phyloP scores from a whole-genome alignment of 148 eudicot species.

The Fagopyrum esculentum region DNA sequence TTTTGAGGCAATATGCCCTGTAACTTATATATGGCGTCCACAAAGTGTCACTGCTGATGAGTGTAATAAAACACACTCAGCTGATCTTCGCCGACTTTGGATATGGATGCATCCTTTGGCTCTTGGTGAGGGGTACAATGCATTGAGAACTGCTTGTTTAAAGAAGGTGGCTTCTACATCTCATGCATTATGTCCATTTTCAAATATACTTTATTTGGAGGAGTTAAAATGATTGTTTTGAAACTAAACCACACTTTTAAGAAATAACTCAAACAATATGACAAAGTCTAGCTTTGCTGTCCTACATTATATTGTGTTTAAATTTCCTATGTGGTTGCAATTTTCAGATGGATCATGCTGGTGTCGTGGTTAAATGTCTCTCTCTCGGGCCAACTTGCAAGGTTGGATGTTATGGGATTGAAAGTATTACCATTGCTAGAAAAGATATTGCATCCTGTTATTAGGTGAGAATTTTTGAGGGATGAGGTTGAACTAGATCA shows the following conservation, averaged over 20 bases:
- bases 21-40: constrained; percentile 71
- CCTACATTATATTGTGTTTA: constrained; percentile 5
- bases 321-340: constrained; percentile 4
- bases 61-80: constrained; percentile 7
- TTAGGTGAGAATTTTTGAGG: constrained; percentile 31
- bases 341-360: constrained; percentile 43
- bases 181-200: neutral
- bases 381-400: constrained; percentile 76
- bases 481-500: neutral
- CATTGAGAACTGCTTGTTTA: constrained; percentile 47
- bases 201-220: neutral
- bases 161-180: constrained; percentile 35
- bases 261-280: neutral
- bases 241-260: neutral
- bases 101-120: constrained; percentile 86
- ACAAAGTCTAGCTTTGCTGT: neutral
- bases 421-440: constrained; percentile 52
- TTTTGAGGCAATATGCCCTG: constrained; percentile 58
- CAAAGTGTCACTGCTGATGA: constrained; percentile 18
- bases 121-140: constrained; percentile 61
- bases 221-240: neutral
- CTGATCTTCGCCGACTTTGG: constrained; percentile 51
- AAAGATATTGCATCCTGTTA: constrained; percentile 58
- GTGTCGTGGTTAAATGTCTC: constrained; percentile 39
- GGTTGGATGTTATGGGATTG: constrained; percentile 71